These are phyloP conservation scores for Pseudopediastrum boryanum DNA, from an alignment of 139 green algal species.

Conservation along the genomic window DNA sequence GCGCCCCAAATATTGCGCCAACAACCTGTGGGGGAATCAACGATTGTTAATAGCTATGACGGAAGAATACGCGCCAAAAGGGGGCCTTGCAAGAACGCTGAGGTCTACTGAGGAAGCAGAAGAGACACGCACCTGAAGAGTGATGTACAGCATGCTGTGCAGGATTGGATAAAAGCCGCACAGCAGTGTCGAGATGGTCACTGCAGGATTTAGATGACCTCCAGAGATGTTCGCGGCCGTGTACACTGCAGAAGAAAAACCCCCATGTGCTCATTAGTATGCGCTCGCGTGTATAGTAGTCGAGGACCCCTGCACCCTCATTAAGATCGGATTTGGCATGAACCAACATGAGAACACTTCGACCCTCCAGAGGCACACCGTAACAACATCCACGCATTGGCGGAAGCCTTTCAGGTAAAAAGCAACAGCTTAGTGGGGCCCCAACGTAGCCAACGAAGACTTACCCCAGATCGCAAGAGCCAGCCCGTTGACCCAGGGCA, in stretches of 20 bases:
- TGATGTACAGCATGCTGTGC: slow-evolving; percentile 37
- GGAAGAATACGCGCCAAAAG: not conserved
- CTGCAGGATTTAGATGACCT: slow-evolving; percentile 21
- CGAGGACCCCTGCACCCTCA: too few relatives aligned
- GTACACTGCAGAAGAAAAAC: too few relatives aligned
- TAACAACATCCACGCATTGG: too few relatives aligned
- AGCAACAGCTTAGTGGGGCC: too few relatives aligned
- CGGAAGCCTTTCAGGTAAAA: too few relatives aligned
- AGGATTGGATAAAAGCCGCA: slow-evolving; percentile 36
- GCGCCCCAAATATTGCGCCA: slow-evolving; percentile 25
- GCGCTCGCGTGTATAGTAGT: too few relatives aligned
- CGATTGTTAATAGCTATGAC: not conserved
- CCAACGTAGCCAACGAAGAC: too few relatives aligned
- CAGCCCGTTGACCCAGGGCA: slow-evolving; percentile 29
- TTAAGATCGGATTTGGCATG: too few relatives aligned
- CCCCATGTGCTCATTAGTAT: too few relatives aligned
- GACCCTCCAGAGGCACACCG: too few relatives aligned
- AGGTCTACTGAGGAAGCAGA: not conserved
- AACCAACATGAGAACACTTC: too few relatives aligned
- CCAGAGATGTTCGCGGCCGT: slow-evolving; percentile 32
- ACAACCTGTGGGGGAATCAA: not conserved
- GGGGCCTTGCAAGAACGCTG: not conserved
- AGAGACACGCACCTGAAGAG: slow-evolving; percentile 1
- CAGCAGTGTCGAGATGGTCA: slow-evolving; percentile 24
- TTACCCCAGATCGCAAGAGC: slow-evolving; percentile 24